Evolutionary conservation across 768 basidiomycete species (phyloP).

Genomic region (Gelatoporia subvermispora): DNA sequence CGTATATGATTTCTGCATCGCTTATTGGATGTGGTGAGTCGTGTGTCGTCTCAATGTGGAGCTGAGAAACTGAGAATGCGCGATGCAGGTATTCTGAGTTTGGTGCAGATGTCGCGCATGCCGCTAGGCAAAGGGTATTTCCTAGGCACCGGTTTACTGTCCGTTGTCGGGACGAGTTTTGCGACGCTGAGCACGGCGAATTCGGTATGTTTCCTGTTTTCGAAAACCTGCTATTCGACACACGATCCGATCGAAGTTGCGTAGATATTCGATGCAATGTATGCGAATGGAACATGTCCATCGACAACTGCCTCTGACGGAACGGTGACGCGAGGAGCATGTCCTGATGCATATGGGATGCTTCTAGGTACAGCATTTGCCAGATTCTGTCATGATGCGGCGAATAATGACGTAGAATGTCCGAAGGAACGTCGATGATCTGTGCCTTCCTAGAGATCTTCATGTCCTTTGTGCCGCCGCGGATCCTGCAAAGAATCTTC

Average conservation of each 20-base stretch:
- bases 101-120: slow-evolving; percentile 75
- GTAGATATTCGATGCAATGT: slow-evolving; percentile 73
- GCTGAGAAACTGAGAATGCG: neutral
- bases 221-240: too few relatives aligned
- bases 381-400: neutral
- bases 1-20: slow-evolving; percentile 79
- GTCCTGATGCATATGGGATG: slow-evolving; percentile 79
- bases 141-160: slow-evolving; percentile 75
- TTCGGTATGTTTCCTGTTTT: slow-evolving; percentile 38
- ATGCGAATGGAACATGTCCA: slow-evolving; percentile 74
- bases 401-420: neutral
- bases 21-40: slow-evolving; percentile 73
- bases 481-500: slow-evolving; percentile 60
- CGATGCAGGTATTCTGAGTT: slow-evolving; percentile 60
- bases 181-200: slow-evolving; percentile 71
- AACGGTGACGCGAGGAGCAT: slow-evolving; percentile 49
- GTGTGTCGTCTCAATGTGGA: neutral
- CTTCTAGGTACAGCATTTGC: slow-evolving; percentile 48
- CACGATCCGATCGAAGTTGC: neutral
- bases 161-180: slow-evolving; percentile 80
- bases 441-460: slow-evolving; percentile 80
- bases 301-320: slow-evolving; percentile 54
- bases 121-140: slow-evolving; percentile 58
- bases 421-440: slow-evolving; percentile 64
- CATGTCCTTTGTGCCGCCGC: slow-evolving; percentile 68